phyloP scores from a whole-genome alignment of 768 basidiomycete species.

The Tricholoma matsutake region DNA sequence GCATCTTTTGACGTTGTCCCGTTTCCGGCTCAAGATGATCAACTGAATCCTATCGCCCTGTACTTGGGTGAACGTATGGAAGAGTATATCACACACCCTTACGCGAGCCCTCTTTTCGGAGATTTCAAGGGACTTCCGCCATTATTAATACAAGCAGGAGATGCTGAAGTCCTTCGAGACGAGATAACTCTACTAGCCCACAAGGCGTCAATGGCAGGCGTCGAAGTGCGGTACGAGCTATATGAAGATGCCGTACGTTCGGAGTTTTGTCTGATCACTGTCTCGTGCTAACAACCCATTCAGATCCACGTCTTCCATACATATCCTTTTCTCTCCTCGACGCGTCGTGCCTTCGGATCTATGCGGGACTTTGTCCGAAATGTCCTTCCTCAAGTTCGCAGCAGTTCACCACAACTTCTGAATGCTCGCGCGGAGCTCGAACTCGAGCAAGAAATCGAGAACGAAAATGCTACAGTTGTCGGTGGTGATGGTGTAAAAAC shows the following conservation, averaged over 20 bases:
- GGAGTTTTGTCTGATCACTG: background rate
- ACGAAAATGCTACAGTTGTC: conserved; percentile 62
- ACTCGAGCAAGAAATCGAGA: conserved; percentile 70
- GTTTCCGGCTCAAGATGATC: conserved; percentile 68
- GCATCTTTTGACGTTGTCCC: conserved; percentile 82
- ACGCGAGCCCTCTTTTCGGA: conserved; percentile 93
- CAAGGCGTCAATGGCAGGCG: conserved; percentile 86
- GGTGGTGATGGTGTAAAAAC: conserved; percentile 70
- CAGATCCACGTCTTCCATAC: conserved; percentile 91
- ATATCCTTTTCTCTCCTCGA: conserved; percentile 72
- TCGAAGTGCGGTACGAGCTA: conserved; percentile 81
- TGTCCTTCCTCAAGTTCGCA: conserved; percentile 52
- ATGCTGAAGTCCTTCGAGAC: conserved; percentile 93
- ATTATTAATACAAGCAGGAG: conserved; percentile 87
- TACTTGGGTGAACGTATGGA: conserved; percentile 83
- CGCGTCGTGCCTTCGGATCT: conserved; percentile 65
- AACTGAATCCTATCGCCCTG: conserved; percentile 90
- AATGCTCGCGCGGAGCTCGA: conserved; percentile 52
- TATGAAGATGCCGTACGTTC: conserved; percentile 84
- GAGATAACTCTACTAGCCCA: conserved; percentile 90
- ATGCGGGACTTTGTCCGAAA: conserved; percentile 67
- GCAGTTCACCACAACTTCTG: conserved; percentile 48
- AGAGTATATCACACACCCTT: conserved; percentile 90
- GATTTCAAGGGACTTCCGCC: conserved; percentile 85
- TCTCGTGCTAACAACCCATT: conserved; percentile 5